Conservation (phyloP, 2,329 filamentous ascomycete species). For the Corinectria fuckeliana region DNA sequence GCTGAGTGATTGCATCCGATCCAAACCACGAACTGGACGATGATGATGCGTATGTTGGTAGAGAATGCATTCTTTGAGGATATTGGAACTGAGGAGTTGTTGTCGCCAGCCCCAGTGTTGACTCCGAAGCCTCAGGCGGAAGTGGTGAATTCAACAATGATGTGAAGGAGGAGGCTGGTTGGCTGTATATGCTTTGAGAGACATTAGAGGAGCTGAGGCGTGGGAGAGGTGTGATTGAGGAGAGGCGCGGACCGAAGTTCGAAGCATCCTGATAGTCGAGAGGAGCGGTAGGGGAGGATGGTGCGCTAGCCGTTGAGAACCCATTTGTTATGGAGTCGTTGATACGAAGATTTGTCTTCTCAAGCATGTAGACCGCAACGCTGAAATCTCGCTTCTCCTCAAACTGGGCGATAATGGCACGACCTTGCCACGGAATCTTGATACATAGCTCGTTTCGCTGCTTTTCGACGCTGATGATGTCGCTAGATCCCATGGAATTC, state of each 20-base stretch:
- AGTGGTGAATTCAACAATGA: slow-evolving; percentile 23
- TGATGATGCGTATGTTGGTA: slow-evolving; percentile 5
- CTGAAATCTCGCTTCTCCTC: slow-evolving; percentile 42
- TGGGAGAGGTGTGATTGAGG: slow-evolving; percentile 32
- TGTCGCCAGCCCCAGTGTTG: neutral
- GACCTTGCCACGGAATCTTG: slow-evolving; percentile 32
- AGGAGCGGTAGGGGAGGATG: neutral
- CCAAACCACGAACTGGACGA: neutral
- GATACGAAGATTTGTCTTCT: slow-evolving; percentile 41
- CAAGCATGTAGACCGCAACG: slow-evolving; percentile 41
- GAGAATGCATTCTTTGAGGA: slow-evolving; percentile 23
- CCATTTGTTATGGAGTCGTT: slow-evolving; percentile 21
- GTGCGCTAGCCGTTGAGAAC: neutral
- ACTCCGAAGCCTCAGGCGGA: neutral
- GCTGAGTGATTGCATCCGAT: slow-evolving; percentile 4
- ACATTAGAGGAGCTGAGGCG: neutral
- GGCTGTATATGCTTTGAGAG: neutral
- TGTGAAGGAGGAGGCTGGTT: slow-evolving; percentile 16
- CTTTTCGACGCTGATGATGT: slow-evolving; percentile 34
- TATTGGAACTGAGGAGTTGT: neutral
- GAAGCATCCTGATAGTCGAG: slow-evolving; percentile 2
- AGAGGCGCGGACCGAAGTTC: slow-evolving; percentile 32
- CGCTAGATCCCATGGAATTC: slow-evolving; percentile 1
- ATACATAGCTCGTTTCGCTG: slow-evolving; percentile 33
- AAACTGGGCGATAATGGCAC: slow-evolving; percentile 39